These are phyloP conservation scores for Mycena vitilis DNA, from an alignment of 768 basidiomycete species.

Conservation along the genomic window DNA sequence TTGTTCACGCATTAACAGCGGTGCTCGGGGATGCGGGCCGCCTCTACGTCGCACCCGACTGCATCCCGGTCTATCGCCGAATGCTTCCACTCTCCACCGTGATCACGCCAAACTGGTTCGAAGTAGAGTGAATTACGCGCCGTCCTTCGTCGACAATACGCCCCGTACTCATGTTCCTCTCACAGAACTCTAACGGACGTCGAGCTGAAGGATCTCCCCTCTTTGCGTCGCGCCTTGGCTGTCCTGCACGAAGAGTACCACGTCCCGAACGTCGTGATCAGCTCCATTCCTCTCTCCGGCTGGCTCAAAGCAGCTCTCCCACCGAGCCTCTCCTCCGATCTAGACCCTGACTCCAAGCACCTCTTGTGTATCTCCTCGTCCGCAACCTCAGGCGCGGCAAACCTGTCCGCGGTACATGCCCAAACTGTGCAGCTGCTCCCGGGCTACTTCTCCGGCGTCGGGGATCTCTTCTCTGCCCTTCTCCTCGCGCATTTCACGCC, in stretches of 20 bases:
- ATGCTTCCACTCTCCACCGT: slow-evolving; percentile 89
- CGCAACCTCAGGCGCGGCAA: slow-evolving; percentile 37
- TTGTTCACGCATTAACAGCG: slow-evolving; percentile 58
- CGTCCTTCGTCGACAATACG: not conserved
- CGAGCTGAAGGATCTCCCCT: slow-evolving; percentile 71
- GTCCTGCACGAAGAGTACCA: slow-evolving; percentile 80
- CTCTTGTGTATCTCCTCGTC: slow-evolving; percentile 89
- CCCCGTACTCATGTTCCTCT: slow-evolving; percentile 14
- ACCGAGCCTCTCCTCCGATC: slow-evolving; percentile 38
- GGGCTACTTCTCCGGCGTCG: slow-evolving; percentile 96
- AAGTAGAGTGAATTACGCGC: slow-evolving; percentile 82
- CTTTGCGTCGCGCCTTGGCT: slow-evolving; percentile 75
- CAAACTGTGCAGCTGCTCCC: slow-evolving; percentile 81
- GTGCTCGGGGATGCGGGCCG: slow-evolving; percentile 94
- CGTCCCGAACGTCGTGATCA: slow-evolving; percentile 91
- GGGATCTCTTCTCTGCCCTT: slow-evolving; percentile 95
- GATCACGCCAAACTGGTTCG: slow-evolving; percentile 98
- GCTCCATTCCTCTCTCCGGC: slow-evolving; percentile 79
- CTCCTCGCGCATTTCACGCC: slow-evolving; percentile 82
- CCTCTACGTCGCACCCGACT: slow-evolving; percentile 89
- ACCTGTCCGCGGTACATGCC: slow-evolving; percentile 66
- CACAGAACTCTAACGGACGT: slow-evolving; percentile 80
- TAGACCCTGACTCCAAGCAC: slow-evolving; percentile 52
- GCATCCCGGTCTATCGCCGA: slow-evolving; percentile 86
- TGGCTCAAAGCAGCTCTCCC: slow-evolving; percentile 74